These are phyloP conservation scores for Suillus weaverae DNA, from an alignment of 768 basidiomycete species.

Conservation along the genomic window DNA sequence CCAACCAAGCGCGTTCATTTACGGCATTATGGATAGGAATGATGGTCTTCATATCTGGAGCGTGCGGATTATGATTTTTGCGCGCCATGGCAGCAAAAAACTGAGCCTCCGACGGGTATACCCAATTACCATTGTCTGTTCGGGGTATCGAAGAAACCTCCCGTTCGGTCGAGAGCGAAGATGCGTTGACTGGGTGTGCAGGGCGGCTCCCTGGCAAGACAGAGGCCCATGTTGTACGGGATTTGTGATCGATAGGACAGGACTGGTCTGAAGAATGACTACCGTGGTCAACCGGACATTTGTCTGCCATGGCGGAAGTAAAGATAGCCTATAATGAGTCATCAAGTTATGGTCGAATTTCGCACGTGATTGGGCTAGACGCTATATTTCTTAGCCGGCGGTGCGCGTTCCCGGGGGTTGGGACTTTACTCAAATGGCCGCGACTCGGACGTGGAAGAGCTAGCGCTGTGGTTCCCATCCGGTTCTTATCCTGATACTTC, in stretches of 20 bases:
- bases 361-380: not conserved
- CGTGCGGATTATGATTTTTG: constrained; percentile 87
- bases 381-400: not conserved
- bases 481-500: constrained; percentile 5
- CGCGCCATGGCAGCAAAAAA: constrained; percentile 97
- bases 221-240: constrained; percentile 45
- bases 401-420: not conserved
- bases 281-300: constrained; percentile 53
- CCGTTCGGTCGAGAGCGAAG: constrained; percentile 65
- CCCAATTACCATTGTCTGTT: constrained; percentile 74
- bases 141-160: constrained; percentile 89
- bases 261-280: constrained; percentile 30
- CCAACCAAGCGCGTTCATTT: constrained; percentile 89
- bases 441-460: not conserved
- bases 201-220: constrained; percentile 21
- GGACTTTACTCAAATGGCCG: not conserved
- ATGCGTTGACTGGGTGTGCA: constrained; percentile 6
- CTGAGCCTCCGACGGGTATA: constrained; percentile 97
- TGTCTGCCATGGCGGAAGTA: constrained; percentile 27
- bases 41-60: constrained; percentile 91
- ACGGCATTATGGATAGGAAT: constrained; percentile 99
- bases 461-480: not conserved
- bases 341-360: not conserved
- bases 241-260: constrained; percentile 69
- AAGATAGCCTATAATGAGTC: constrained; percentile 9